Evolutionary conservation across 179 eudicot species (phyloP).

Genomic region (Actinidia polygama): DNA sequence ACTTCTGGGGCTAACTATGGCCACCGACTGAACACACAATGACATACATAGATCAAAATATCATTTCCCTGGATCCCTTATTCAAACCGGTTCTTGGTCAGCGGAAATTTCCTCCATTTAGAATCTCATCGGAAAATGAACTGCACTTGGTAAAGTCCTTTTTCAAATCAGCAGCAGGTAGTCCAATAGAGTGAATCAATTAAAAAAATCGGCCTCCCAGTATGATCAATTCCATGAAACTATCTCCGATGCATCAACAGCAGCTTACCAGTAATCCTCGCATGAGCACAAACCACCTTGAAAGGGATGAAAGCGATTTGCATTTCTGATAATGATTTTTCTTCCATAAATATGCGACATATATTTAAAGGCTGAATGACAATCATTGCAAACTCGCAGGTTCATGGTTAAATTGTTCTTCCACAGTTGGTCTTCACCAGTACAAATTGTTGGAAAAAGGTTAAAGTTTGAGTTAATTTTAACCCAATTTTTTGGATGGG

Average conservation of each 20-base stretch:
- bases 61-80: constrained; percentile 3
- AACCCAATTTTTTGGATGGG: too few species aligned
- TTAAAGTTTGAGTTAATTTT: too few species aligned
- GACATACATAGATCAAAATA: not conserved
- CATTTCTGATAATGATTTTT: constrained; percentile 29
- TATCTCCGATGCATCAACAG: not conserved
- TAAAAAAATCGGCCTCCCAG: not conserved
- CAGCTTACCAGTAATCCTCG: constrained; percentile 29
- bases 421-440: constrained; percentile 22
- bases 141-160: not conserved
- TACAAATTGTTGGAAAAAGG: too few species aligned
- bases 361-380: constrained; percentile 28
- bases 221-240: not conserved
- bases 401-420: constrained; percentile 23
- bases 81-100: not conserved
- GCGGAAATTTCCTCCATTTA: not conserved
- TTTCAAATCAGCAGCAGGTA: not conserved
- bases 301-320: constrained; percentile 32
- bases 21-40: not conserved
- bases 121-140: not conserved
- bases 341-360: constrained; percentile 27
- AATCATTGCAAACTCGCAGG: constrained; percentile 35
- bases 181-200: not conserved
- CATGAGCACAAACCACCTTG: constrained; percentile 32
- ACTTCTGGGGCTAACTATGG: not conserved